phyloP scores from a whole-genome alignment of 805 yeast species.

The Ogataea ramenticola region DNA sequence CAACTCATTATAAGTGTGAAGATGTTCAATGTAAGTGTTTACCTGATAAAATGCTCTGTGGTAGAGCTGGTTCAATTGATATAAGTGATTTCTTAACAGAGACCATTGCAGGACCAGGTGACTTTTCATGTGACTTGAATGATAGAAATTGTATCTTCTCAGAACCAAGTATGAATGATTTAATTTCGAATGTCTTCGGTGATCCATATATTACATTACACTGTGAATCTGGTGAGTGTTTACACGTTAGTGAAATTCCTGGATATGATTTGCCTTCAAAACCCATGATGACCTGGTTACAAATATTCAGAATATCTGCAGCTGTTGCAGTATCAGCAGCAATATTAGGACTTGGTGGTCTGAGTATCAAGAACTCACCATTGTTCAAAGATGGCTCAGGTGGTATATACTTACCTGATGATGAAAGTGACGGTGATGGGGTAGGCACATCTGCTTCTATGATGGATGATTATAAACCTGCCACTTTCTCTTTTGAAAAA shows the following conservation, averaged over 20 bases:
- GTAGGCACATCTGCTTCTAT: constrained; percentile 26
- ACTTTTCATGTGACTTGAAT: constrained; percentile 69
- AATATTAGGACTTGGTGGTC: constrained; percentile 33
- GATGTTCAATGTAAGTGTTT: constrained; percentile 80
- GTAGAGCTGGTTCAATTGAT: constrained; percentile 89
- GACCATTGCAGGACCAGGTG: constrained; percentile 90
- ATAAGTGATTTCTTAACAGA: constrained; percentile 87
- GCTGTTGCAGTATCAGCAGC: constrained; percentile 37
- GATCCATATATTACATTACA: constrained; percentile 79
- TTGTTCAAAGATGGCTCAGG: constrained; percentile 35
- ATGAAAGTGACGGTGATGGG: constrained; percentile 28
- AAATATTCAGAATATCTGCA: constrained; percentile 38
- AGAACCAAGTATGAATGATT: constrained; percentile 94
- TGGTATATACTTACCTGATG: constrained; percentile 16
- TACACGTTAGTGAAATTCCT: constrained; percentile 88
- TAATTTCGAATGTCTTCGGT: constrained; percentile 89
- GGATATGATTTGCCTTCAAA: constrained; percentile 71
- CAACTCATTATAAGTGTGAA: constrained; percentile 73
- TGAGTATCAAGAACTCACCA: constrained; percentile 54
- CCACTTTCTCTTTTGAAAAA: constrained; percentile 68
- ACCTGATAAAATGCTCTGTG: constrained; percentile 91
- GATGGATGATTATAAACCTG: constrained; percentile 54
- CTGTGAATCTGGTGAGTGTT: constrained; percentile 85
- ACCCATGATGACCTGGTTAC: constrained; percentile 35
- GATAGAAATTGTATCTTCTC: constrained; percentile 66